phyloP scores from a whole-genome alignment of 352 stramenopile genomes.

The Globisporangium recalcitrans region DNA sequence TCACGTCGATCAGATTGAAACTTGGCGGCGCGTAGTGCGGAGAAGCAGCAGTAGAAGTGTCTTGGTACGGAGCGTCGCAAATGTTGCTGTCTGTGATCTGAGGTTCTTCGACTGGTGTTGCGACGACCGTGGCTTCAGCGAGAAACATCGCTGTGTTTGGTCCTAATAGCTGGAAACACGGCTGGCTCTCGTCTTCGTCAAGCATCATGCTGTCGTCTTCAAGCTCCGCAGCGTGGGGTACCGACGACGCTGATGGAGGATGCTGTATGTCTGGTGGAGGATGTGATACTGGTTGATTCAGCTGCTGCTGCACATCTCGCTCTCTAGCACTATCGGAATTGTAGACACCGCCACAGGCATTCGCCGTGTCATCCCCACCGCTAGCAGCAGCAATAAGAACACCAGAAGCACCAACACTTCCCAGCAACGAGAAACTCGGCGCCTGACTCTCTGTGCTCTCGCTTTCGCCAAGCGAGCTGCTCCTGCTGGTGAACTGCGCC shows the following conservation, averaged over 20 bases:
- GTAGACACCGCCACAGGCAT: conserved; percentile 13
- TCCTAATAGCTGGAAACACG: conserved; percentile 46
- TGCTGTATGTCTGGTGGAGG: not conserved
- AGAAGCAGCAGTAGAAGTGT: not conserved
- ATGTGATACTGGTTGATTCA: not conserved
- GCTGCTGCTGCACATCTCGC: not conserved
- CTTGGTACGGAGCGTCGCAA: not conserved
- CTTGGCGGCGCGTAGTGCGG: not conserved
- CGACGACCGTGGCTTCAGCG: not conserved
- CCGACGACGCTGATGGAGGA: not conserved
- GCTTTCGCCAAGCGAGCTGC: not conserved
- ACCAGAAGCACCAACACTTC: not conserved
- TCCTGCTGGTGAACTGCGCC: not conserved
- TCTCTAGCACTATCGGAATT: not conserved
- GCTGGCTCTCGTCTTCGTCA: conserved; percentile 29
- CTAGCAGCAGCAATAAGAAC: not conserved
- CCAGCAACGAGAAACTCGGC: conserved; percentile 15
- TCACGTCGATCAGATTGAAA: conserved; percentile 13
- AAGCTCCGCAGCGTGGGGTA: not conserved
- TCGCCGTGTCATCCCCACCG: not conserved
- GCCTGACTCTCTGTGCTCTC: conserved; percentile 10
- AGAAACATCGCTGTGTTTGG: conserved; percentile 21
- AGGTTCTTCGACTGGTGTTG: not conserved
- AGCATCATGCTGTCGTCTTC: conserved; percentile 8
- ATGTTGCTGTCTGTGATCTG: not conserved